phyloP scores from a whole-genome alignment of 2,329 filamentous ascomycete species.

The Botryotinia convoluta region DNA sequence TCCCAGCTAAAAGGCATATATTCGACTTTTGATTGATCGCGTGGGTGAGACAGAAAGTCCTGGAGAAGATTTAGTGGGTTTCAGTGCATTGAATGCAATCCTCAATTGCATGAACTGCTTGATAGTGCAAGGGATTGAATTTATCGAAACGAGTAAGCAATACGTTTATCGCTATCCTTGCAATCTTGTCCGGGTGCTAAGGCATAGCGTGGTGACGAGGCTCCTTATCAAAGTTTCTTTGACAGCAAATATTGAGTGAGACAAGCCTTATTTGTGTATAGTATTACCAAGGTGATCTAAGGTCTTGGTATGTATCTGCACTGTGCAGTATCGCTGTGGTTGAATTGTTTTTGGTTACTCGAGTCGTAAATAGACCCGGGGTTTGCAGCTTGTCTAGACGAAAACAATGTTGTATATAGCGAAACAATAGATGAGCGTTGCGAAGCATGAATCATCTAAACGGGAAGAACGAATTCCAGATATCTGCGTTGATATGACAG shows the following conservation, averaged over 20 bases:
- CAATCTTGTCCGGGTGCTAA: constrained; percentile 24
- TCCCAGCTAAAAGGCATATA: constrained; percentile 18
- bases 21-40: constrained; percentile 11
- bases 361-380: not conserved
- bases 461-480: constrained; percentile 5
- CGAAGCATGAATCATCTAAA: constrained; percentile 19
- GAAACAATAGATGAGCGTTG: constrained; percentile 3
- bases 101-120: constrained; percentile 17
- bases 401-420: not conserved
- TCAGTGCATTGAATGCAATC: not conserved
- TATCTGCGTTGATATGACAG: constrained; percentile 13
- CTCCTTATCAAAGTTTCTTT: constrained; percentile 24
- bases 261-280: constrained; percentile 15
- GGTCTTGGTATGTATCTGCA: not conserved
- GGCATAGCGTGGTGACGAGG: constrained; percentile 19
- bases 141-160: constrained; percentile 25
- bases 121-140: constrained; percentile 1
- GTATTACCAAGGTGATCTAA: constrained; percentile 6
- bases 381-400: constrained; percentile 13
- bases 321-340: constrained; percentile 7
- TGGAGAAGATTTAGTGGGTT: constrained; percentile 7
- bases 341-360: constrained; percentile 11
- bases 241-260: constrained; percentile 13
- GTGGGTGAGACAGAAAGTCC: constrained; percentile 1
- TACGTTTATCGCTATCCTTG: constrained; percentile 33